Evolutionary conservation across 2,329 filamentous ascomycete genomes (phyloP), one percentile per base, ranked within the genome.

Genomic region (Nannizzia gypsea): DNA sequence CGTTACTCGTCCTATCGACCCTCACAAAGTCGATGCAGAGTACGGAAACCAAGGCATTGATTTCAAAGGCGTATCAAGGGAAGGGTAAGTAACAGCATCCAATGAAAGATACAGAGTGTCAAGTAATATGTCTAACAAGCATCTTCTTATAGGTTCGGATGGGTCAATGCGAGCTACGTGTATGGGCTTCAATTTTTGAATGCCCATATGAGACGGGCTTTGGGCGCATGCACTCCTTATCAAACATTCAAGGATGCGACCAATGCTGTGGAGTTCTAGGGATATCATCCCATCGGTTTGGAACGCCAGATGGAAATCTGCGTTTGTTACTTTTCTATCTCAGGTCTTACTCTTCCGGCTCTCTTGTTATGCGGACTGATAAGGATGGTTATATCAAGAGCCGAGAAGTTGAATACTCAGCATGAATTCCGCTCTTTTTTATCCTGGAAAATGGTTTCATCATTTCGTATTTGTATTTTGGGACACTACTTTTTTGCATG

Each of bases 81-180:
- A 97, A 83, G 92, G 92, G 90, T 96, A 78, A 81, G 88, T 24
- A 55, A 46, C 52, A 40, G 58, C 54, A 26, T 54, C 31, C 20
- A 11, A 24, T n/a, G 50, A 61, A 17, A 42, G 15, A 17, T 26
- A 24, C 2, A n/a, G 46, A n/a, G n/a, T 36, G 22, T 56, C 34
- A 15, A 24, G 6, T 5, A 50, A 50, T 42, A 6, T n/a, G 5
- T 42, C 44, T 50, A 11, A 50, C 20, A 17, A 20, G 13, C 34
- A 13, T 42, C 46, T 48, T 24, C 15, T 31, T 56, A 55, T 69
- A 96, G 92, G 61, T 99, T 99, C 70, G 93, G 92, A 58, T 99
- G 93, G 93, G 93, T 97, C 69, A 99, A 99, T 71, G 92, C 93
- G 68, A 96, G 91, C 71, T 99, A 95, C 72, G 88, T 97, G 60